Conservation (phyloP, 225 moss, liverwort and hornwort genomes). For the Ulota crispa region DNA sequence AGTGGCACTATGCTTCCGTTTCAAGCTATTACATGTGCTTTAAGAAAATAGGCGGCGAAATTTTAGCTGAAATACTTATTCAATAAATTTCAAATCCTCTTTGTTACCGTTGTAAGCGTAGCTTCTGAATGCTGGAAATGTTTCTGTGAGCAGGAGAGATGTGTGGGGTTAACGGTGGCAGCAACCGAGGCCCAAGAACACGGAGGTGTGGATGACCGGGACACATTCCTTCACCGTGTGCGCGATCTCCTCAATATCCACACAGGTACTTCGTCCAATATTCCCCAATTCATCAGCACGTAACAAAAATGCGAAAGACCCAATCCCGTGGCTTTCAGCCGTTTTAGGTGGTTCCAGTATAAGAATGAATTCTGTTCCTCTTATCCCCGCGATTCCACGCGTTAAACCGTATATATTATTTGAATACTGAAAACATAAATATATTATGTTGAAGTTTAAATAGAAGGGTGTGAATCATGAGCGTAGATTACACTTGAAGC, state of each 20-base stretch:
- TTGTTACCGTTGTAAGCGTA: background rate
- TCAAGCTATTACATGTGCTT: background rate
- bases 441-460: background rate
- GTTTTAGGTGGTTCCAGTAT: background rate
- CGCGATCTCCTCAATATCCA: constrained; percentile 94
- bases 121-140: constrained; percentile 10
- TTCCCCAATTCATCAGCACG: background rate
- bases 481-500: background rate
- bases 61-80: background rate
- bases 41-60: background rate
- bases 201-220: constrained; percentile 98
- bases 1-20: background rate
- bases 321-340: background rate
- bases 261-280: constrained; percentile 36
- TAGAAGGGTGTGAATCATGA: background rate
- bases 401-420: background rate
- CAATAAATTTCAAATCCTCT: background rate
- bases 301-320: background rate
- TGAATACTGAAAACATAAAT: background rate
- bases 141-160: constrained; percentile 63
- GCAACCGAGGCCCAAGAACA: constrained; percentile 89
- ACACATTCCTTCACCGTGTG: constrained; percentile 92
- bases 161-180: constrained; percentile 64
- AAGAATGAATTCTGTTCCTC: background rate
- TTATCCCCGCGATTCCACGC: background rate